phyloP scores from a whole-genome alignment of 2,329 filamentous ascomycete species.

The Fusarium avenaceum region DNA sequence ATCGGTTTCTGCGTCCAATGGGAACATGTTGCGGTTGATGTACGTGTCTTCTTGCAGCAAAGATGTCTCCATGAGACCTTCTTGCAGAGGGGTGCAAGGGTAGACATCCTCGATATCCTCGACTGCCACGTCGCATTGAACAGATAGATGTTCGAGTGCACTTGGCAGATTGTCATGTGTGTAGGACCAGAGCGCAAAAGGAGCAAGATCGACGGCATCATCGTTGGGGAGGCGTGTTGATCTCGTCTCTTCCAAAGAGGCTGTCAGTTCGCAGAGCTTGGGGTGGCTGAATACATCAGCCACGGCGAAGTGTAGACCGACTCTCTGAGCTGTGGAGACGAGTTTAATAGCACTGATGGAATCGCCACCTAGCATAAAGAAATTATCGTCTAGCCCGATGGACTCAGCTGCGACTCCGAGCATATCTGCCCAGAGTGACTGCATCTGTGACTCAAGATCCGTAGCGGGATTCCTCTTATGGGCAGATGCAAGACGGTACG shows the following conservation, averaged over 20 bases:
- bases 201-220: constrained; percentile 12
- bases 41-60: constrained; percentile 15
- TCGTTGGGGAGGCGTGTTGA: constrained; percentile 11
- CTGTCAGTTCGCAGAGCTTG: constrained; percentile 20
- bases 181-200: constrained; percentile 14
- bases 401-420: constrained; percentile 1
- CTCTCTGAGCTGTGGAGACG: constrained; percentile 11
- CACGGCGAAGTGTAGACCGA: constrained; percentile 16
- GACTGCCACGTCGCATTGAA: constrained; percentile 10
- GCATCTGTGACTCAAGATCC: constrained; percentile 15
- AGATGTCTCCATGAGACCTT: constrained; percentile 14
- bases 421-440: constrained; percentile 15
- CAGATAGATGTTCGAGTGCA: constrained; percentile 15
- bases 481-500: neutral
- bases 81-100: constrained; percentile 16
- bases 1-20: constrained; percentile 12
- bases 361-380: too few species aligned
- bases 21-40: constrained; percentile 16
- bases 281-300: constrained; percentile 15
- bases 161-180: constrained; percentile 15
- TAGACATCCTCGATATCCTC: constrained; percentile 16
- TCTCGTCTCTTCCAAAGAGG: constrained; percentile 10
- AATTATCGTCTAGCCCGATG: too few species aligned
- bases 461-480: constrained; percentile 7
- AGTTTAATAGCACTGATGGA: neutral